Evolutionary conservation across 768 basidiomycete species (phyloP), one percentile per base, ranked within the genome.

Genomic region (Tulasnella calospora): DNA sequence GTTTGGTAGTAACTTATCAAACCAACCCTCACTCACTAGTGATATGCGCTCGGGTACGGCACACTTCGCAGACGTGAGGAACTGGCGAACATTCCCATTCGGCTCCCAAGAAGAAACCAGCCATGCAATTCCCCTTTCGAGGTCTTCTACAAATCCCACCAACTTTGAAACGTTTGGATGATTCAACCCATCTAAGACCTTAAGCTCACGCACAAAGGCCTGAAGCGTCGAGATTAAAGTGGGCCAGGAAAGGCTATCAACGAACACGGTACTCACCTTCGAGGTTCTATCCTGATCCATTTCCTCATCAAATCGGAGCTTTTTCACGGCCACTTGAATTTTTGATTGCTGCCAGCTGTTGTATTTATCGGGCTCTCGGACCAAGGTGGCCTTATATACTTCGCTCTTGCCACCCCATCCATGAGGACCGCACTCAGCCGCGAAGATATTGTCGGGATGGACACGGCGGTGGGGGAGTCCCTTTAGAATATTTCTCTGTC

Each of bases 341-440:
- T 27, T 67, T 15, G 61, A 33, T 67, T 15, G 4, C 17, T 33
- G 61, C 61, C 30, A 67, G 61, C 17, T 21, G 57, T 61, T 61
- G 23, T 61, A 61, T 21, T 27, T 19, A 13, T 61, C 57, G n/a
- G 57, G 57, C 23, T 19, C n/a, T 10, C n/a, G 57, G 23, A 61
- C 57, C 57, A 61, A 61, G 1, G 57, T 61, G 57, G 57, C 57
- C 57, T 19, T 61, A 30, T n/a, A 61, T 21, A 61, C 57, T 2
- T 61, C 57, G n/a, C 57, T 61, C 57, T 61, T 61, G 57, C 57
- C 57, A 61, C 57, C 57, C 57, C 57, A n/a, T 30, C 57, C 57
- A 30, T 61, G 57, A 19, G 57, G 57, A 7, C 57, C 57, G n/a
- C 57, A 13, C 57, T 61, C 23, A 1, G 57, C 57, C 3, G 57